Conservation (phyloP, 805 yeast genomes). For the Suhomyces prunicola region DNA sequence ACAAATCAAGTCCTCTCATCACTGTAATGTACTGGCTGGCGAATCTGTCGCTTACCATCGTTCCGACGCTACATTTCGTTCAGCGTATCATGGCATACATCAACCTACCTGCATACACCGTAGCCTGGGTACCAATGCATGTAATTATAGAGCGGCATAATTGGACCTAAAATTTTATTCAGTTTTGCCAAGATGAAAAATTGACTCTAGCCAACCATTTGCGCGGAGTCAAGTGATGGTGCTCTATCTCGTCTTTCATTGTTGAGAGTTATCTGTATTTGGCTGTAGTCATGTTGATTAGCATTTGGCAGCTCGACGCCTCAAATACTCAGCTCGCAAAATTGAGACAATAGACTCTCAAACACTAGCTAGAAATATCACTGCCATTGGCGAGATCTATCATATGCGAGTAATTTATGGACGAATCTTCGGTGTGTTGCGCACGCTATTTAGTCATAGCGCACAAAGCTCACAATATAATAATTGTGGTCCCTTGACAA, state of each 20-base stretch:
- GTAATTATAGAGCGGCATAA: neutral
- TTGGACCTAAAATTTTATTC: neutral
- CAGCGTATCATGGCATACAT: neutral
- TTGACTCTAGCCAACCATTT: neutral
- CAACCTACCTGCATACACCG: neutral
- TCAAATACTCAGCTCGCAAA: neutral
- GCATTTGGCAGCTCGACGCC: neutral
- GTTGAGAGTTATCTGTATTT: neutral
- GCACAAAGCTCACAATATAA: neutral
- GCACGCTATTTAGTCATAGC: neutral
- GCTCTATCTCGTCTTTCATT: neutral
- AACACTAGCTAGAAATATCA: neutral
- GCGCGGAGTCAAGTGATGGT: neutral
- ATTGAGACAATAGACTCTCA: neutral
- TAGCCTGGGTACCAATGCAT: neutral
- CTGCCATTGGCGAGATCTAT: neutral
- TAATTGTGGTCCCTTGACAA: neutral
- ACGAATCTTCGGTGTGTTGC: neutral
- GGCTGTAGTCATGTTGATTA: neutral
- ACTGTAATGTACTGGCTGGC: neutral
- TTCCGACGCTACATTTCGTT: neutral
- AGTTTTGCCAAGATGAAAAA: neutral
- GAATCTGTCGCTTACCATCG: neutral
- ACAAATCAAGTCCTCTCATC: neutral
- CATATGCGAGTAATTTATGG: neutral